A percentile compares a stretch with the other conserved stretches of the same genome.
Evolutionary conservation across 768 basidiomycete species (phyloP).

Genomic region (Pisolithus marmoratus): DNA sequence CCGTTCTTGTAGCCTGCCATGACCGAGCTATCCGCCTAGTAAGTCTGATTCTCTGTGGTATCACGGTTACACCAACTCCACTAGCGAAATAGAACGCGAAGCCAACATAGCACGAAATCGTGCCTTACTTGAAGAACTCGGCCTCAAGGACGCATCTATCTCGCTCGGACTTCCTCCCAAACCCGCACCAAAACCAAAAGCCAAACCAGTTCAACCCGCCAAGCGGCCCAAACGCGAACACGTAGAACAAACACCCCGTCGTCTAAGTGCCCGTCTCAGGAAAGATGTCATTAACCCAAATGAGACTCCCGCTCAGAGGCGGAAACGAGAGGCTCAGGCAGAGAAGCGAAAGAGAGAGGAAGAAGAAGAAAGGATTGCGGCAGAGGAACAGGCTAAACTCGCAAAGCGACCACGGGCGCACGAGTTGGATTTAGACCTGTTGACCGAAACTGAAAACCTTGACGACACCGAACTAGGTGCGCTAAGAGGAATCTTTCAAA

Average conservation of each 20-base stretch:
- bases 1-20: conserved; percentile 19
- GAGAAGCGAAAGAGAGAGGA: conserved; percentile 51
- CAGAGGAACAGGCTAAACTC: conserved; percentile 54
- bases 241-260: conserved; percentile 42
- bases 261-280: conserved; percentile 62
- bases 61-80: background rate
- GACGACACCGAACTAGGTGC: conserved; percentile 39
- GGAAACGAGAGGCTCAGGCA: conserved; percentile 62
- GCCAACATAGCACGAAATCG: conserved; percentile 80
- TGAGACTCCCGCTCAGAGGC: conserved; percentile 60
- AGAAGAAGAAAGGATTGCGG: conserved; percentile 56
- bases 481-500: conserved; percentile 42
- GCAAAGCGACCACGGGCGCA: conserved; percentile 67
- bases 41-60: conserved; percentile 13
- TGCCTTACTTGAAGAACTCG: conserved; percentile 65
- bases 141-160: conserved; percentile 52
- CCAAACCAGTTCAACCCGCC: conserved; percentile 57
- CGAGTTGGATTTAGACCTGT: conserved; percentile 52
- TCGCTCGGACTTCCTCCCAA: conserved; percentile 41
- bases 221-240: conserved; percentile 52
- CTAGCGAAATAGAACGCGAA: conserved; percentile 66
- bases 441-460: conserved; percentile 45
- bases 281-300: conserved; percentile 46
- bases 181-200: conserved; percentile 33
- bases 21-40: conserved; percentile 49